Evolutionary conservation across 371 early-diverging fungal species (phyloP).

Genomic region (Rozella allomycis): DNA sequence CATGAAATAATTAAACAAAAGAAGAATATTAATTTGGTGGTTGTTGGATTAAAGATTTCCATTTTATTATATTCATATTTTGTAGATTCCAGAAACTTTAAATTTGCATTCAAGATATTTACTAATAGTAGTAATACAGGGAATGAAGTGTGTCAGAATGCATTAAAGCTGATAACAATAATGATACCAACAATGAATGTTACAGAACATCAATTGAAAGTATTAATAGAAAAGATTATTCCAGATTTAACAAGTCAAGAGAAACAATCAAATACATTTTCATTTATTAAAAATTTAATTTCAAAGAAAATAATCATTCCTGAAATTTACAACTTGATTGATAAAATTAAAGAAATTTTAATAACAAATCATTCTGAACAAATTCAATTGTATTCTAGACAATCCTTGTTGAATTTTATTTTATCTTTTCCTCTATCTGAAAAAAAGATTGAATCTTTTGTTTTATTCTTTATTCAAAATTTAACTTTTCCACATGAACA

Average conservation of each 20-base stretch:
- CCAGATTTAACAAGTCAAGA: constrained; percentile 76
- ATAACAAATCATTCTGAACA: constrained; percentile 57
- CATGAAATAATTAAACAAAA: too few species aligned
- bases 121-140: too few species aligned
- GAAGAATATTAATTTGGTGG: too few species aligned
- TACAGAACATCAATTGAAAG: constrained; percentile 44
- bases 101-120: too few species aligned
- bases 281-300: constrained; percentile 61
- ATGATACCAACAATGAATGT: too few species aligned
- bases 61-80: too few species aligned
- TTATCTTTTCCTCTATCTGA: constrained; percentile 80
- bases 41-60: too few species aligned
- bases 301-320: constrained; percentile 56
- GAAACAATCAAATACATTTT: constrained; percentile 55
- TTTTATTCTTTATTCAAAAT: constrained; percentile 67
- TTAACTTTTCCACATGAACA: constrained; percentile 66
- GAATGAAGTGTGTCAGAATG: too few species aligned
- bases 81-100: too few species aligned
- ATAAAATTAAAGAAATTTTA: constrained; percentile 45
- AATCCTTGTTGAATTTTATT: constrained; percentile 60
- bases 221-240: constrained; percentile 48
- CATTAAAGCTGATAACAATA: too few species aligned
- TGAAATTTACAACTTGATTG: constrained; percentile 79
- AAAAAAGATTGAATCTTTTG: constrained; percentile 45
- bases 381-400: constrained; percentile 58